These are phyloP conservation scores for Cutaneotrichosporon daszewskae DNA, from an alignment of 1,284 basidiomycete genomes.

Conservation along the genomic window DNA sequence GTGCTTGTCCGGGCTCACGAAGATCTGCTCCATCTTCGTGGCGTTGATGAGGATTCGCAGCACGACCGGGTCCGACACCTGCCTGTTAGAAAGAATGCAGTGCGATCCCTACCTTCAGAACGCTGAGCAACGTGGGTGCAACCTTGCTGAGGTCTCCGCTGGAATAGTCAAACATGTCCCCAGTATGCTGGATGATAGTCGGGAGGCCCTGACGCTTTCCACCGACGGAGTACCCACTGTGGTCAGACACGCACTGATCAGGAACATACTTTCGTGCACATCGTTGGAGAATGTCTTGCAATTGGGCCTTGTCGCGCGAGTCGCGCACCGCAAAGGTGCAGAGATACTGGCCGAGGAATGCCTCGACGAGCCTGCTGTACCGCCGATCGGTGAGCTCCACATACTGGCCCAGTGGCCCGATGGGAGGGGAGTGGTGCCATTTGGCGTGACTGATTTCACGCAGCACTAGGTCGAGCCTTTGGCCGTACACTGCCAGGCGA, in stretches of 20 bases:
- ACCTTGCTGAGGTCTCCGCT: constrained; percentile 51
- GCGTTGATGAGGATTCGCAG: constrained; percentile 75
- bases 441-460: constrained; percentile 55
- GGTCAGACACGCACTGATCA: not conserved
- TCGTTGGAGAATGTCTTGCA: constrained; percentile 60
- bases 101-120: constrained; percentile 62
- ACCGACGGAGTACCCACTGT: not conserved
- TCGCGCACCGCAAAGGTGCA: constrained; percentile 74
- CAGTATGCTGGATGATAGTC: constrained; percentile 19
- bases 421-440: constrained; percentile 66
- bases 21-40: constrained; percentile 62
- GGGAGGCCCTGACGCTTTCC: not conserved
- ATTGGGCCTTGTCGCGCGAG: constrained; percentile 57
- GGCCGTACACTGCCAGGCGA: not conserved
- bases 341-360: constrained; percentile 60
- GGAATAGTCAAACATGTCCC: constrained; percentile 71
- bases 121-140: constrained; percentile 68
- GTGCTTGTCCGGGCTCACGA: constrained; percentile 60
- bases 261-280: constrained; percentile 22
- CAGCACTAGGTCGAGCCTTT: constrained; percentile 42
- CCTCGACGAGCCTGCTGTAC: constrained; percentile 66
- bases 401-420: constrained; percentile 79
- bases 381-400: constrained; percentile 65
- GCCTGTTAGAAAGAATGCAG: not conserved
- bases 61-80: constrained; percentile 73